Conservation (phyloP, 2,329 filamentous ascomycete genomes). For the Macrophomina pseudophaseolina region DNA sequence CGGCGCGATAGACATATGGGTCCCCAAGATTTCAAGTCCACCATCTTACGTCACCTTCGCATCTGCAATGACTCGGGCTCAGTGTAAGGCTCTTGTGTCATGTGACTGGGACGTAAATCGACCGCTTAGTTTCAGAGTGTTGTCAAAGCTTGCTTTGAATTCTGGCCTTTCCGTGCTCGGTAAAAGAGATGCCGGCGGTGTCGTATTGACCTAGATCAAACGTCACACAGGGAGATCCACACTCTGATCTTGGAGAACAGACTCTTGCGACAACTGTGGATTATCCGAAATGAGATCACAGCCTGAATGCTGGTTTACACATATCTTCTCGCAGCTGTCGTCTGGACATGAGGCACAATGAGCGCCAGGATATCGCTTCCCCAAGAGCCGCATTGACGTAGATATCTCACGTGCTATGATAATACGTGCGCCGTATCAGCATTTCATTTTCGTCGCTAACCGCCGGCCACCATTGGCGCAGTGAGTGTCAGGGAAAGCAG, state of each 20-base stretch:
- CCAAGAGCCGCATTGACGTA: constrained; percentile 5
- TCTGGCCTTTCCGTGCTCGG: not conserved
- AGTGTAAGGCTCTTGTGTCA: not conserved
- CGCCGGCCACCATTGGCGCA: not conserved
- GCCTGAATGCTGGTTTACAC: not conserved
- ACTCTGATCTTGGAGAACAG: no score
- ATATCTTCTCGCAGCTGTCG: constrained; percentile 7
- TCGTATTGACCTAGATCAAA: not conserved
- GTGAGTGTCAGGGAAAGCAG: not conserved
- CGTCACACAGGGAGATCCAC: not conserved
- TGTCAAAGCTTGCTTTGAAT: not conserved
- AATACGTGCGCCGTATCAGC: constrained; percentile 3
- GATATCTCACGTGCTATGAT: not conserved
- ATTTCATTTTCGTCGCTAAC: constrained; percentile 12
- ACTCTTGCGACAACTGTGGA: not conserved
- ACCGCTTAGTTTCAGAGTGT: not conserved
- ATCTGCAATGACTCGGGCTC: not conserved
- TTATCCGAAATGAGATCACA: not conserved
- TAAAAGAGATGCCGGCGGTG: not conserved
- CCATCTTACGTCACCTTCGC: not conserved
- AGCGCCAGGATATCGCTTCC: constrained; percentile 9
- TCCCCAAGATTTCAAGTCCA: not conserved
- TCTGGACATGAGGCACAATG: constrained; percentile 14
- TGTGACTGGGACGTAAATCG: not conserved
- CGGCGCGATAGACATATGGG: not conserved